Evolutionary conservation across 1,139 yeast genomes (phyloP).

Genomic region (Geotrichum fermentans): DNA sequence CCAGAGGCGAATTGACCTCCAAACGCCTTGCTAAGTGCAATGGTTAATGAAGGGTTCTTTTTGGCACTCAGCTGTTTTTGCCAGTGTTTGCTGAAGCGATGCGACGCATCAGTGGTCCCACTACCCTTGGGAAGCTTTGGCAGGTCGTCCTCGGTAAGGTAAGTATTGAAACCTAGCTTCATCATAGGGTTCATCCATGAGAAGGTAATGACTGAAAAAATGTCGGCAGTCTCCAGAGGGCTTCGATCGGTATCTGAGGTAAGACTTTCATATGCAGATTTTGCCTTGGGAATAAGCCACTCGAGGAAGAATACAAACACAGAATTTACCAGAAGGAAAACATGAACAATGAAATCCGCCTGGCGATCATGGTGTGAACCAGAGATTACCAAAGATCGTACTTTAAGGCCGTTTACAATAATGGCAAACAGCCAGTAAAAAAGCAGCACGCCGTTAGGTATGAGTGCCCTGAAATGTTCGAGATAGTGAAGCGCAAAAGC

Average conservation of each 20-base stretch:
- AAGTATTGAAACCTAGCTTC: conserved; percentile 76
- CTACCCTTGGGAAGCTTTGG: conserved; percentile 70
- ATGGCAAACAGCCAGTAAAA: conserved; percentile 69
- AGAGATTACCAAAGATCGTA: conserved; percentile 42
- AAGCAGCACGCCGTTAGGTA: conserved; percentile 66
- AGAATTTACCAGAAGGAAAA: conserved; percentile 49
- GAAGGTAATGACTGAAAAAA: conserved; percentile 75
- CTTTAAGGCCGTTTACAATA: conserved; percentile 30
- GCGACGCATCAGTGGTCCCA: conserved; percentile 22
- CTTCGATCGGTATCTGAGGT: conserved; percentile 41
- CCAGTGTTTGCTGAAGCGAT: conserved; percentile 59
- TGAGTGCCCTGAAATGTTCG: conserved; percentile 61
- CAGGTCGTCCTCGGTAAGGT: conserved; percentile 67
- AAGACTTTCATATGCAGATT: conserved; percentile 42
- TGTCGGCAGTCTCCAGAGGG: conserved; percentile 78
- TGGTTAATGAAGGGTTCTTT: conserved; percentile 58
- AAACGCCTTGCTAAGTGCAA: conserved; percentile 62
- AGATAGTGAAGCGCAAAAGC: conserved; percentile 59
- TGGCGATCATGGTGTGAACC: conserved; percentile 45
- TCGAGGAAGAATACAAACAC: conserved; percentile 52
- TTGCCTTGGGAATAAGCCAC: conserved; percentile 46
- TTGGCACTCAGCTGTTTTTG: conserved; percentile 42
- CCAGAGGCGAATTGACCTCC: conserved; percentile 67
- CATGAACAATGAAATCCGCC: conserved; percentile 27
- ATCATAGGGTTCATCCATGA: conserved; percentile 91